Evolutionary conservation across 164 flowering plant genomes (phyloP), one percentile per base, ranked within the genome.

Genomic region (Aristolochia fimbriata): DNA sequence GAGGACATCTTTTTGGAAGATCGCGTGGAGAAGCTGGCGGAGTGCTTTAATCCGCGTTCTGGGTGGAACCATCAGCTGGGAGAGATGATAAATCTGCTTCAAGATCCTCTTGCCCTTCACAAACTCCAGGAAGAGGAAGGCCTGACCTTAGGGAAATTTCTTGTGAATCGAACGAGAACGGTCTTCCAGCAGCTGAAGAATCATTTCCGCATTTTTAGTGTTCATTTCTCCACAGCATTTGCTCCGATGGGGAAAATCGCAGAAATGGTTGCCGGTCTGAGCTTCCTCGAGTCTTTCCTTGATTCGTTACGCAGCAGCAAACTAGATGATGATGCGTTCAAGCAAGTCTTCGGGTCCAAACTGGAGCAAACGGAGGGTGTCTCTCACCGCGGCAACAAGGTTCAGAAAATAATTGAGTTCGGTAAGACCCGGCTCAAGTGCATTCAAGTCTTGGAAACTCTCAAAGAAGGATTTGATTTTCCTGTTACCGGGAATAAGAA

Each of bases 1-100:
- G 65, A 78, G 67, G 82, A 86, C 0, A 70, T 86, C 47, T 86
- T 62, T 73, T 54, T 85, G 61, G 85, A 84, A 50, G 49, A 75
- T 74, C 91, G 69, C 25, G 64, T 54, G 9, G 21, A 77, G 3
- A 70, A 59, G 55, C 80, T 91, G 47, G 27, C 47, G 0, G 70
- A 78, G 50, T 81, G 81, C 62, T 77, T 83, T 63, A 76, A 60
- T 1, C 74, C 75, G 2, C 6, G 63, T 15, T 71, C 80, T 45
- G 84, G 87, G 51, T 87, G 91, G 88, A 60, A 54, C 6, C 7
- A 46, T 52, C 65, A 70, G 54, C 64, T 81, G 20, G 31, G 46
- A 11, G 69, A 78, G 16, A 70, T 76, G 77, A 74, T 76, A 13
- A 65, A 72, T 57, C 72, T 85, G 57, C 77, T 87, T 57, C 76